phyloP scores from a whole-genome alignment of 192 early-diverging fungal genomes.

The Coemansia sp. region DNA sequence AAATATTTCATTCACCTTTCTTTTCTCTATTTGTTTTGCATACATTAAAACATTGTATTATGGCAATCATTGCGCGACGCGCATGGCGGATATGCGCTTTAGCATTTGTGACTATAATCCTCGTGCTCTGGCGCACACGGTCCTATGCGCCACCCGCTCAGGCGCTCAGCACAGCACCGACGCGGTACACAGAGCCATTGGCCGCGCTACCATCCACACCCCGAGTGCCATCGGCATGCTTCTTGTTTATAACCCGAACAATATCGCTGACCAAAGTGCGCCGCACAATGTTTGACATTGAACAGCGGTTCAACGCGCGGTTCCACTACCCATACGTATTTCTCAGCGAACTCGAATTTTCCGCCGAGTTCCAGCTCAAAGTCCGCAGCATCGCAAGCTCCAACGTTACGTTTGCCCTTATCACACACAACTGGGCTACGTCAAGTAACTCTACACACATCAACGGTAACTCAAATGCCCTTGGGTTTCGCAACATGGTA shows the following conservation, averaged over 20 bases:
- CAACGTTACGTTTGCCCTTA: constrained; percentile 34
- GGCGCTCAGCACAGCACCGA: background rate
- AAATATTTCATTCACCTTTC: background rate
- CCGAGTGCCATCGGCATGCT: constrained; percentile 8
- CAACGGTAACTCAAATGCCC: constrained; percentile 1
- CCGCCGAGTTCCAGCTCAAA: constrained; percentile 53
- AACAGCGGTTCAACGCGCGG: constrained; percentile 64
- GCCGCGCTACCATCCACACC: background rate
- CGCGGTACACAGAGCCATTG: constrained; percentile 4
- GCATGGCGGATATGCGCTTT: background rate
- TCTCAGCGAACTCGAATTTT: constrained; percentile 66
- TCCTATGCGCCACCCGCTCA: background rate
- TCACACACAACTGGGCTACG: constrained; percentile 19
- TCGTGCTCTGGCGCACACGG: background rate
- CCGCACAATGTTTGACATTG: constrained; percentile 58
- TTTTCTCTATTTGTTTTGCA: background rate
- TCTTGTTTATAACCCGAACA: constrained; percentile 55
- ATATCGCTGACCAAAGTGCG: constrained; percentile 59
- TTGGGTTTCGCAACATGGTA: constrained; percentile 24
- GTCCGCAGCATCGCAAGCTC: constrained; percentile 18
- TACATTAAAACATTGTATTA: background rate
- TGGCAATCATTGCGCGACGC: background rate
- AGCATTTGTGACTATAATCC: background rate
- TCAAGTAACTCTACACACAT: constrained; percentile 1
- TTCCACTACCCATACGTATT: constrained; percentile 73